These are phyloP conservation scores for Truncatella angustata DNA, from an alignment of 2,329 filamentous ascomycete genomes.

Conservation along the genomic window DNA sequence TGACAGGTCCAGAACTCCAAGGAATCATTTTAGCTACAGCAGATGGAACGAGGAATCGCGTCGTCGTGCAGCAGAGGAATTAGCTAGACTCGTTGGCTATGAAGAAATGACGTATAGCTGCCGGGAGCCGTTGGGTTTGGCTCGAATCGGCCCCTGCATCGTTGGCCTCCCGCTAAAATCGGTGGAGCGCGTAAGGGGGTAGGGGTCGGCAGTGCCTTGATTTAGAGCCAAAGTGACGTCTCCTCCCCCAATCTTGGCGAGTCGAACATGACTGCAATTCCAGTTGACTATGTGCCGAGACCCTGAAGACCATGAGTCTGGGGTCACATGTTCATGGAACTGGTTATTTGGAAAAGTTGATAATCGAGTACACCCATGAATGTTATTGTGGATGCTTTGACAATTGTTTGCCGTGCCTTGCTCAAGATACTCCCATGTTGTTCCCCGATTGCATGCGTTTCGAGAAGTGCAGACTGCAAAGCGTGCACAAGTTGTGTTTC, in stretches of 20 bases:
- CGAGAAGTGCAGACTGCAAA: background rate
- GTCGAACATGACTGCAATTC: background rate
- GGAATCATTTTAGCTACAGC: background rate
- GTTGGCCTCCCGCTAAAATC: background rate
- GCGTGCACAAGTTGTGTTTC: background rate
- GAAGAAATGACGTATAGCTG: background rate
- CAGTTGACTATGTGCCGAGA: too few relatives aligned
- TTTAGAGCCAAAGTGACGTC: slow-evolving; percentile 9
- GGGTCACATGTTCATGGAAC: too few relatives aligned
- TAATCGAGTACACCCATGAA: too few relatives aligned
- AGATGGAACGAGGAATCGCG: background rate
- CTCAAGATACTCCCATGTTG: too few relatives aligned
- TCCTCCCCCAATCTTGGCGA: background rate
- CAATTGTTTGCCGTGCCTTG: too few relatives aligned
- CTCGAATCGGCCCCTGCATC: slow-evolving; percentile 8
- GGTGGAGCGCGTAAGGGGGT: background rate
- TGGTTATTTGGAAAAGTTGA: too few relatives aligned
- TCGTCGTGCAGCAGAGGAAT: background rate
- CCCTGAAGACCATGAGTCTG: too few relatives aligned
- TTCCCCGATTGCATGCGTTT: too few relatives aligned
- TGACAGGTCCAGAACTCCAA: background rate
- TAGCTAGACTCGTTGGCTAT: background rate
- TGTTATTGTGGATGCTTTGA: too few relatives aligned
- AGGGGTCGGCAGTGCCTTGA: slow-evolving; percentile 4
- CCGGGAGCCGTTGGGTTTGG: background rate